These are phyloP conservation scores for Tilletia setariae DNA, from an alignment of 1,284 basidiomycete genomes.

Conservation along the genomic window DNA sequence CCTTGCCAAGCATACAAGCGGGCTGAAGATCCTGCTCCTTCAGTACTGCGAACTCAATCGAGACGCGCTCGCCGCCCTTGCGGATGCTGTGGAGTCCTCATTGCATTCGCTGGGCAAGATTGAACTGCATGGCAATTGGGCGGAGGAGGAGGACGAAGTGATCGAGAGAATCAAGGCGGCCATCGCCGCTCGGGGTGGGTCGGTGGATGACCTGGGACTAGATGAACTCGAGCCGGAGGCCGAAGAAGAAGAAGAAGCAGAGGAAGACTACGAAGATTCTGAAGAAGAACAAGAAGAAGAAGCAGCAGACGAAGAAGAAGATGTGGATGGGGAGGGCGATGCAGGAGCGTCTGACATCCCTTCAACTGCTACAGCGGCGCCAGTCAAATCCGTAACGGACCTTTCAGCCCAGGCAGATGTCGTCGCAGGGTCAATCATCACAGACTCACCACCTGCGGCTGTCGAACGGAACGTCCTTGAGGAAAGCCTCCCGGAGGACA, in stretches of 20 bases:
- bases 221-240: conserved; percentile 34
- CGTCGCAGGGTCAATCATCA: too few species aligned
- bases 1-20: conserved; percentile 38
- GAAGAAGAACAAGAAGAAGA: conserved; percentile 47
- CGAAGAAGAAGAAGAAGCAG: conserved; percentile 13
- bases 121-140: conserved; percentile 54
- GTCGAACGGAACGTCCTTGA: too few species aligned
- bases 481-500: too few species aligned
- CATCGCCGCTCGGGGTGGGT: conserved; percentile 40
- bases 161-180: conserved; percentile 44
- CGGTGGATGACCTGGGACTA: conserved; percentile 43
- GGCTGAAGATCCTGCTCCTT: conserved; percentile 42
- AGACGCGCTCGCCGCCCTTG: conserved; percentile 42
- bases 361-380: too few species aligned
- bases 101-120: conserved; percentile 34
- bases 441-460: too few species aligned
- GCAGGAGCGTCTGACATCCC: conserved; percentile 18
- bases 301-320: conserved; percentile 36
- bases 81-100: conserved; percentile 35
- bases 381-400: too few species aligned
- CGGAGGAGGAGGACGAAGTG: conserved; percentile 51
- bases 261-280: conserved; percentile 32
- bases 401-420: too few species aligned
- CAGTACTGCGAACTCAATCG: too few species aligned
- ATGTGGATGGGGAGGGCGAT: conserved; percentile 31